Base-by-base conservation (phyloP, 169 alveolate species). In the Eimeria tenella region DNA sequence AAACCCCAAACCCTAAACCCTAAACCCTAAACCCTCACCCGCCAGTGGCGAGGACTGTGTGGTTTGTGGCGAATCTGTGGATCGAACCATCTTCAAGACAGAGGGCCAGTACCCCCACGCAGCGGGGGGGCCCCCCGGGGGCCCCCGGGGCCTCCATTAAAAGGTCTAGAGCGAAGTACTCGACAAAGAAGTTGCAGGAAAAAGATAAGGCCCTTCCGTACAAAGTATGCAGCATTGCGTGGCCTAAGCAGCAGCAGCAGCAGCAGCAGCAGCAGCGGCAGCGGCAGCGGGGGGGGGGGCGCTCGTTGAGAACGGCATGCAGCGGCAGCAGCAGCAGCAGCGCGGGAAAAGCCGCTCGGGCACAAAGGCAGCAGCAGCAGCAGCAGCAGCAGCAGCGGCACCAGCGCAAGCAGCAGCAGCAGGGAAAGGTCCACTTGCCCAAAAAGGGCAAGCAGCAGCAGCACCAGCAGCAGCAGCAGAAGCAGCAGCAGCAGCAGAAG, bases 191-290 rank as follows among this genome's bases (percentile, higher is more conserved):
- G 50, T 97, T 96, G 95, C 99, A 98, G 91, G 98, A 98, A 87
- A 98, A 96, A 42, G 98, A 98, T 70, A 98, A 96, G 49, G 99
- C 94, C 68, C 86, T 93, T 42, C 99, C 99, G 96, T 98, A 99
- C 70, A 99, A 96, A 11, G 99, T 98, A 95, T 99, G 99, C 74
- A 99, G 97, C 99, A 99, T 98, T 23, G 99, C 98, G 95, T 99
- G 99, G 42, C 99, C 99, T 87, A 73, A n/a, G 77, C 77, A 68
- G 77, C 77, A 68, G 50, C 77, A 68, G 77, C 84, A 87, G 49
- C 75, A n/a, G n/a, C n/a, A n/a, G n/a, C n/a, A n/a, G n/a, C n/a
- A n/a, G n/a, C n/a, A n/a, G n/a, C n/a, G n/a, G n/a, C n/a, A n/a
- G n/a, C n/a, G n/a, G n/a, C n/a, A n/a, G 50, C 23, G 15, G 13